Conservation (phyloP, 441 rosid genomes). For the Breynia disticha region DNA sequence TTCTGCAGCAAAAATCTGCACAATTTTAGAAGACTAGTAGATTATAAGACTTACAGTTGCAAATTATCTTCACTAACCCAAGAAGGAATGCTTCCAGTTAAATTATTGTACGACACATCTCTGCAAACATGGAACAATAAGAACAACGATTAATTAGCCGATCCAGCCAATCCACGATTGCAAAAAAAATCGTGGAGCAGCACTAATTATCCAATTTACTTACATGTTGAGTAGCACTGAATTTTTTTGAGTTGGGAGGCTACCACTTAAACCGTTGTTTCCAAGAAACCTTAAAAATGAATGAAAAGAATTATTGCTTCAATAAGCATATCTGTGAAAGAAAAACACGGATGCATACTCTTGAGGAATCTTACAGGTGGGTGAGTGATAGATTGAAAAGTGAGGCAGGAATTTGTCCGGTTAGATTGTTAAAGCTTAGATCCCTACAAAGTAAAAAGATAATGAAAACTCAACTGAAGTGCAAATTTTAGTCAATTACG, state of each 20-base stretch:
- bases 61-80: conserved; percentile 35
- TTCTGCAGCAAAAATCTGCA: neutral
- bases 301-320: conserved; percentile 4
- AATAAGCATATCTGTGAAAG: neutral
- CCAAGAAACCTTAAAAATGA: conserved; percentile 49
- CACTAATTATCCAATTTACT: conserved; percentile 14
- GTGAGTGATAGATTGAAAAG: conserved; percentile 18
- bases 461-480: neutral
- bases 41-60: conserved; percentile 50
- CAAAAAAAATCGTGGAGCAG: neutral
- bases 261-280: conserved; percentile 43
- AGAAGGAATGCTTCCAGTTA: conserved; percentile 55
- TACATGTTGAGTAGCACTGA: conserved; percentile 42
- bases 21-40: no score
- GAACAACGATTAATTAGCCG: neutral
- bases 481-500: no score
- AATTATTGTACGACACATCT: conserved; percentile 68
- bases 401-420: conserved; percentile 15
- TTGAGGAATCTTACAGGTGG: conserved; percentile 9
- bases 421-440: conserved; percentile 43
- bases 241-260: conserved; percentile 43
- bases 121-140: conserved; percentile 23
- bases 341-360: no score
- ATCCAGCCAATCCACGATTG: neutral
- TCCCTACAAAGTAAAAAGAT: conserved; percentile 30